Conservation (phyloP, 2,329 filamentous ascomycete species). For the Exophiala viscosa region DNA sequence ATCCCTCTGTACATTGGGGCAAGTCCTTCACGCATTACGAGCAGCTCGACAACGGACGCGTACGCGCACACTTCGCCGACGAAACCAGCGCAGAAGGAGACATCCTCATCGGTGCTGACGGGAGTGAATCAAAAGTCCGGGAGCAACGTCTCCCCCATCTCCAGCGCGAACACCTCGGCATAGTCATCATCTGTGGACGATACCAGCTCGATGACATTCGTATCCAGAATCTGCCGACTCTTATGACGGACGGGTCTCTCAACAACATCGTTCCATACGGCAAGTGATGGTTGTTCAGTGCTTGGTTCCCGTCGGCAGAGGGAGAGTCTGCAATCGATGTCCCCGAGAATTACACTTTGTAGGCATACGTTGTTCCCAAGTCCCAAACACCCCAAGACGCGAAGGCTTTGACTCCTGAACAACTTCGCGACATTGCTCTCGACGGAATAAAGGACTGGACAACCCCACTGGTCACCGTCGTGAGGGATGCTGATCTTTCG, state of each 20-base stretch:
- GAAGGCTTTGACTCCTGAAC: not conserved
- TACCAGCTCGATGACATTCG: not conserved
- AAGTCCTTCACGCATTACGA: slow-evolving; percentile 30
- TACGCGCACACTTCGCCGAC: slow-evolving; percentile 35
- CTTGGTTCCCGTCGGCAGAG: slow-evolving; percentile 6
- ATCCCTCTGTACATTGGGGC: slow-evolving; percentile 30
- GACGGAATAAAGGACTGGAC: slow-evolving; percentile 24
- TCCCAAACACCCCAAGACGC: slow-evolving; percentile 11
- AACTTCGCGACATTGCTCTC: slow-evolving; percentile 16
- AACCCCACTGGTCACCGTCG: not conserved
- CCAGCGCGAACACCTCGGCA: slow-evolving; percentile 36
- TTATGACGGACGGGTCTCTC: slow-evolving; percentile 22
- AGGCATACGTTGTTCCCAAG: slow-evolving; percentile 21
- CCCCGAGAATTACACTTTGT: slow-evolving; percentile 29
- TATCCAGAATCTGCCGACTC: slow-evolving; percentile 23
- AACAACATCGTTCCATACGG: slow-evolving; percentile 14
- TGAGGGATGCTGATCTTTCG: slow-evolving; percentile 7
- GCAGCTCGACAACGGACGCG: slow-evolving; percentile 12
- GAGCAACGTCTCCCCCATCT: slow-evolving; percentile 38
- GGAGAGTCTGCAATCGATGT: slow-evolving; percentile 1
- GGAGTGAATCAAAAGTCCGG: slow-evolving; percentile 35
- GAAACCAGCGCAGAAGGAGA: slow-evolving; percentile 32
- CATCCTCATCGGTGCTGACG: slow-evolving; percentile 41
- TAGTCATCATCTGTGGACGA: slow-evolving; percentile 41
- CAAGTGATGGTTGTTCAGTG: slow-evolving; percentile 5